A percentile compares a stretch with the other conserved stretches of the same genome.
These are phyloP conservation scores for Dothistroma septosporum DNA, from an alignment of 2,329 filamentous ascomycete species.

Conservation along the genomic window DNA sequence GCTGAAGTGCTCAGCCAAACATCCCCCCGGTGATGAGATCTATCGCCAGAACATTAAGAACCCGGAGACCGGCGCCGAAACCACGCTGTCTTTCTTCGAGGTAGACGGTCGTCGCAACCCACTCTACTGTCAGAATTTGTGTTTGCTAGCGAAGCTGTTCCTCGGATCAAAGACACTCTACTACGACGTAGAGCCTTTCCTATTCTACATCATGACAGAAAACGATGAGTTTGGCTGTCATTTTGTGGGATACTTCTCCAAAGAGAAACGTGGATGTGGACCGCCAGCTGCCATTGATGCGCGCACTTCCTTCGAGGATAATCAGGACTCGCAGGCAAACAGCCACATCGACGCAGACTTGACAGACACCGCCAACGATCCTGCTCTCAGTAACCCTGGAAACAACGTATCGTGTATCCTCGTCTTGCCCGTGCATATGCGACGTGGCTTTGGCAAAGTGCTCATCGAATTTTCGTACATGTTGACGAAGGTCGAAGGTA, in stretches of 20 bases:
- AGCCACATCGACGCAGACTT: constrained; percentile 9
- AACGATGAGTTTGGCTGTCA: constrained; percentile 89
- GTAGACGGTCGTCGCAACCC: constrained; percentile 96
- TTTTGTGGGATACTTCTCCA: constrained; percentile 98
- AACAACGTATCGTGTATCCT: constrained; percentile 98
- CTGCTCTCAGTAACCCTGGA: constrained; percentile 34
- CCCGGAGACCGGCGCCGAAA: constrained; percentile 33
- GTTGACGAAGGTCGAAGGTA: constrained; percentile 84
- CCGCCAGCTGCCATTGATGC: constrained; percentile 65
- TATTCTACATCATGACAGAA: constrained; percentile 96
- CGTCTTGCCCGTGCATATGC: constrained; percentile 91
- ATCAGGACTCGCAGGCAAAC: neutral
- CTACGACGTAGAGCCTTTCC: constrained; percentile 94
- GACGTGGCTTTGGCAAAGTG: constrained; percentile 93
- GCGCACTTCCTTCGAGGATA: constrained; percentile 27
- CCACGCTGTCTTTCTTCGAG: constrained; percentile 75
- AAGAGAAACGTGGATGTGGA: constrained; percentile 70
- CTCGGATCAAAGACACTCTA: constrained; percentile 98
- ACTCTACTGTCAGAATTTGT: constrained; percentile 98
- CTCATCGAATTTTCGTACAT: constrained; percentile 98
- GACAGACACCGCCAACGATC: constrained; percentile 26
- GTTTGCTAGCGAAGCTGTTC: constrained; percentile 91
- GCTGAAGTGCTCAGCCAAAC: constrained; percentile 87
- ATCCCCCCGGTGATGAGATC: constrained; percentile 95
- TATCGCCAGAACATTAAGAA: constrained; percentile 79